phyloP scores from a whole-genome alignment of 2,329 filamentous ascomycete species.

The Epichloe sibirici region DNA sequence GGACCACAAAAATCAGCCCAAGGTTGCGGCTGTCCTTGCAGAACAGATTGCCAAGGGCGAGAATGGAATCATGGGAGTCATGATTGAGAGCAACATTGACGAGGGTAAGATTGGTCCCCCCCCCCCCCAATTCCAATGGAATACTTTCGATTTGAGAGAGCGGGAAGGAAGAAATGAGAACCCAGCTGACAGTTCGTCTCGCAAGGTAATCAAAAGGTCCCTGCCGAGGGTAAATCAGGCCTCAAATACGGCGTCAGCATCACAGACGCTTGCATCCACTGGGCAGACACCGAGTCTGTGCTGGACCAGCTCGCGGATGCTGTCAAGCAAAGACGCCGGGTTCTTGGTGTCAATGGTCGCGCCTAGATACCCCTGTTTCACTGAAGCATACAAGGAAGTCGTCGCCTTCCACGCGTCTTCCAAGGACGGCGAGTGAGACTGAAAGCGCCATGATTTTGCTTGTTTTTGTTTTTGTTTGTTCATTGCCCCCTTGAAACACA shows the following conservation, averaged over 20 bases:
- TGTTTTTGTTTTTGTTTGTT: neutral
- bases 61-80: slow-evolving; percentile 82
- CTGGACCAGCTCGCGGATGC: slow-evolving; percentile 79
- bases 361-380: neutral
- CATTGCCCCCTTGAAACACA: neutral
- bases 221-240: slow-evolving; percentile 61
- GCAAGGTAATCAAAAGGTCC: slow-evolving; percentile 65
- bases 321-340: slow-evolving; percentile 57
- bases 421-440: neutral
- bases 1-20: slow-evolving; percentile 93
- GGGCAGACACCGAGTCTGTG: slow-evolving; percentile 72
- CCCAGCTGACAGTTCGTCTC: neutral
- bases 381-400: neutral
- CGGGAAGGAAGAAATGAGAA: too few relatives aligned
- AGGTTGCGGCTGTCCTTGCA: slow-evolving; percentile 54
- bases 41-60: slow-evolving; percentile 84
- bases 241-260: slow-evolving; percentile 88
- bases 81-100: slow-evolving; percentile 97
- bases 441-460: neutral
- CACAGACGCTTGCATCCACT: slow-evolving; percentile 91
- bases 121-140: neutral
- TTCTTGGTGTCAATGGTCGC: neutral
- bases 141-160: neutral
- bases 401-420: neutral
- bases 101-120: slow-evolving; percentile 37